phyloP scores from a whole-genome alignment of 2,329 filamentous ascomycete genomes.

The Epichloe coenophiala region DNA sequence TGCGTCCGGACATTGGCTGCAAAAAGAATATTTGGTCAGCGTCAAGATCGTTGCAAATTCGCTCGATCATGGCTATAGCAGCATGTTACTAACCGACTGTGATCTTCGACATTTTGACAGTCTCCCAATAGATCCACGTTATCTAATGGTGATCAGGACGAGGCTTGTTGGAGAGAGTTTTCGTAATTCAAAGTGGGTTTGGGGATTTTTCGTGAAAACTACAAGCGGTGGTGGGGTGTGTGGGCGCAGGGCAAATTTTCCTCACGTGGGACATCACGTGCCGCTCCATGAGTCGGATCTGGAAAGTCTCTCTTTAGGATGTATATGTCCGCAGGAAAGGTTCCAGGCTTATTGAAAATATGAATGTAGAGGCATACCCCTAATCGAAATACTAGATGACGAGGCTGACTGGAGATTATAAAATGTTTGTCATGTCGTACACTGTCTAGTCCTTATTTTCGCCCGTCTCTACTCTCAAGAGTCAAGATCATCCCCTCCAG shows the following conservation, averaged over 20 bases:
- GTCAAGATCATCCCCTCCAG: neutral
- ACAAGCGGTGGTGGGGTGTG: constrained; percentile 12
- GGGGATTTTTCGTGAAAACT: constrained; percentile 11
- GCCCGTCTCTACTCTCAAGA: neutral
- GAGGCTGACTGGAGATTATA: neutral
- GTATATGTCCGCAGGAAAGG: neutral
- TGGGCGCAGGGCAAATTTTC: constrained; percentile 21
- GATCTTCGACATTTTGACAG: constrained; percentile 80
- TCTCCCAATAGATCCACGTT: constrained; percentile 63
- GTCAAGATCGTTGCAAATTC: neutral
- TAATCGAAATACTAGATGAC: neutral
- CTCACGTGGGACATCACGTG: constrained; percentile 22
- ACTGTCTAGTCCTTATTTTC: neutral
- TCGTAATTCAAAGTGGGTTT: constrained; percentile 3
- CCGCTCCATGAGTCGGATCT: neutral
- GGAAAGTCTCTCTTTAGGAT: neutral
- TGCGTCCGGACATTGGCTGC: constrained; percentile 85
- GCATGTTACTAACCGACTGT: constrained; percentile 46
- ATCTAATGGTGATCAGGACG: constrained; percentile 58
- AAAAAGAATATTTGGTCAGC: constrained; percentile 16
- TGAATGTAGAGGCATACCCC: neutral
- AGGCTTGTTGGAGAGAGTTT: constrained; percentile 13
- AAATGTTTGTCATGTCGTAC: constrained; percentile 1
- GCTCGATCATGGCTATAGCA: neutral
- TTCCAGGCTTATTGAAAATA: neutral